Evolutionary conservation across 805 yeast species (phyloP), one percentile per base, ranked within the genome.

Genomic region (Kodamaea hsintzibuensis): DNA sequence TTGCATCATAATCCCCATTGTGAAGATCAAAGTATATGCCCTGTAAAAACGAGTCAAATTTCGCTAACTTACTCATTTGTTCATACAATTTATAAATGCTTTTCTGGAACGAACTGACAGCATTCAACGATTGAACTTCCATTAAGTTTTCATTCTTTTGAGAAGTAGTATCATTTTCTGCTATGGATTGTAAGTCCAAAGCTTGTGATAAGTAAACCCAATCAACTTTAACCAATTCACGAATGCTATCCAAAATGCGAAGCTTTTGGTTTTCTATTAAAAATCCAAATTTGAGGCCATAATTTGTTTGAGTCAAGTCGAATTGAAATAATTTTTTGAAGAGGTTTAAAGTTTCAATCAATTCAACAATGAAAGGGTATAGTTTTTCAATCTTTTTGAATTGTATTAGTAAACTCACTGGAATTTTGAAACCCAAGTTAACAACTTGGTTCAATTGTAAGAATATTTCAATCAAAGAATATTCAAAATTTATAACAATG

Each of bases 181-280:
- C 55, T n/a, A 48, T 43, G 16, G 57, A 44, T 27, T 73, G 67
- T 25, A 82, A 62, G 47, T 84, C 88, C 39, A 76, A 68, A 0
- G 83, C 82, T 55, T 76, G 77, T 0, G 77, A 66, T 9, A 86
- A 61, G 10, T 76, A 70, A 0, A 71, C 77, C 96, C 96, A 89
- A 7, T 73, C 72, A 1, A 80, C 65, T 2, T 62, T 58, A 3
- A 72, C 39, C 3, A 85, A 72, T 0, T 61, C 54, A 2, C 59
- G 55, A 1, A 86, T 57, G 0, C 69, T 53, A 0, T 52, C 51
- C 47, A 74, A 66, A 1, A 85, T 62, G 0, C 60, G 51, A 1
- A 60, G 54, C 19, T 72, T 70, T 33, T 75, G 75, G 1, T 58
- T 59, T 1, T 65, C 66, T 1, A 86, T 52, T 30, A 86, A 61